Evolutionary conservation across 176 grass and related monocot species (phyloP), one percentile per base, ranked within the genome.

Genomic region (Poa pratensis): DNA sequence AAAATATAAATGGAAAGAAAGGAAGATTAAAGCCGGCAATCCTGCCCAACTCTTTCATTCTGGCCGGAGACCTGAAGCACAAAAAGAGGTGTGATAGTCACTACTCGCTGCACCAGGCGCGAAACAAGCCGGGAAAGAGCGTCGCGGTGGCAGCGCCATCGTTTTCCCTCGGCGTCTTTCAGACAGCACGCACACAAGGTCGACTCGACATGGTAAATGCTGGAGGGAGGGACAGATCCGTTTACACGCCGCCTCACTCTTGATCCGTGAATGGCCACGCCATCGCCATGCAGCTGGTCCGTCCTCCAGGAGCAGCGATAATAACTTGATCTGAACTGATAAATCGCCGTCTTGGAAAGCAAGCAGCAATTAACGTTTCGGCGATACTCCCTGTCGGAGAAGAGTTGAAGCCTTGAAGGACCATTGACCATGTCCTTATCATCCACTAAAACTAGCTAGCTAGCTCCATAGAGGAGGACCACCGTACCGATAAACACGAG

Each of bases 341-440:
- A 32, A 45, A 34, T 2, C 20, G 20, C 35, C 61, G 30, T n/a
- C 81, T 9, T 6, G 22, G 77, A 81, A 66, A 83, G 16, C 43
- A 81, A 69, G 79, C 86, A 60, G 26, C 5, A 71, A 23, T 45
- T 45, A 23, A 46, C 10, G 73, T 80, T 55, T 15, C 45, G 0
- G 32, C 2, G 55, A 55, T 42, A 24, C 69, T 26, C 61, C 0
- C 40, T 48, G 69, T 72, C n/a, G n/a, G 22, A 79, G 8, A 79
- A 9, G 5, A 34, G 45, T 23, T 18, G 34, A 35, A 35, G 34
- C 34, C 34, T 35, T 35, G 34, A 40, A 73, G 53, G 45, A 24
- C 73, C 75, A 72, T 79, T 64, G 80, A 42, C 80, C 52, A 4
- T 27, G 18, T 22, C 1, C 16, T 26, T 59, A 4, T 0, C 46